These are phyloP conservation scores for Silene noctiflora DNA, from an alignment of 179 eudicot genomes.

Conservation along the genomic window DNA sequence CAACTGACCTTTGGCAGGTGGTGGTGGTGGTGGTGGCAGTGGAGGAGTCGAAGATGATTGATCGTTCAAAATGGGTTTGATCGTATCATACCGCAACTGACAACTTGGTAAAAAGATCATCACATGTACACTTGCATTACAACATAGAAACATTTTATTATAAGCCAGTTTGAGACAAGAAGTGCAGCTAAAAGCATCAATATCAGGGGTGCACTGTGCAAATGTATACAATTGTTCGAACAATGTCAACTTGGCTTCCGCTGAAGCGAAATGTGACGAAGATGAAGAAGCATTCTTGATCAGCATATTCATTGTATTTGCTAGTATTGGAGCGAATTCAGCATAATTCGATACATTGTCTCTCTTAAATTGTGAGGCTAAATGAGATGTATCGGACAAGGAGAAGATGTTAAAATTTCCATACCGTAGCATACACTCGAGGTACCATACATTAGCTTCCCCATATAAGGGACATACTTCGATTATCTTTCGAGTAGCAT, in stretches of 20 bases:
- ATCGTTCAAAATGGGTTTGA: constrained; percentile 7
- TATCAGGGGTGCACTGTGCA: constrained; percentile 26
- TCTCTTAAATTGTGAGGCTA: rapidly evolving
- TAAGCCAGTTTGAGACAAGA: constrained; percentile 16
- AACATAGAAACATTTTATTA: background rate
- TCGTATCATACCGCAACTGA: constrained; percentile 16
- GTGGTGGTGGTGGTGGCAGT: background rate
- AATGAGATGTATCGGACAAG: background rate
- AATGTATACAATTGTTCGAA: constrained; percentile 12
- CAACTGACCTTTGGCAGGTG: background rate
- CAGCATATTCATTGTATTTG: background rate
- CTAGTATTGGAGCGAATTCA: background rate
- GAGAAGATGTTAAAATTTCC: constrained; percentile 24
- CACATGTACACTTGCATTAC: background rate
- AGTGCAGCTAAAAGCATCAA: background rate
- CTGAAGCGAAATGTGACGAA: constrained; percentile 7
- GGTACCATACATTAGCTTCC: constrained; percentile 16
- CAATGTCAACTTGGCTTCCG: background rate
- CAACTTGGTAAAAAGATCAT: constrained; percentile 18
- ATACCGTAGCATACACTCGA: constrained; percentile 31
- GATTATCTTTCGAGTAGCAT: background rate
- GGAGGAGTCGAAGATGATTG: background rate
- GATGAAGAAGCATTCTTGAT: constrained; percentile 11
- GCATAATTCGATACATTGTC: constrained; percentile 6
- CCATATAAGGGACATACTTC: background rate